Conservation (phyloP, 495 filamentous ascomycete genomes). For the Neurospora sublineolata region DNA sequence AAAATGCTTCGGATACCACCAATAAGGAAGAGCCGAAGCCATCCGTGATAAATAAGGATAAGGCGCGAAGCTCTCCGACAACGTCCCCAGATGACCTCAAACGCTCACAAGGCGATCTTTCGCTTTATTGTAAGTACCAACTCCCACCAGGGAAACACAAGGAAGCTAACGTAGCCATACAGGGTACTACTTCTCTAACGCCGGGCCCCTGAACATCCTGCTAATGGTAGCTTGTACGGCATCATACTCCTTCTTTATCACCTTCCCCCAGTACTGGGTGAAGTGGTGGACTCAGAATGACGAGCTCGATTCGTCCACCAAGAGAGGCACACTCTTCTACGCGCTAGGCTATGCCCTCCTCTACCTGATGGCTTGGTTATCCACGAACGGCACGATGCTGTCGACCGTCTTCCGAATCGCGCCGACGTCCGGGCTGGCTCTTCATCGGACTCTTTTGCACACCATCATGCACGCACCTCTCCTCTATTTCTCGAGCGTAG, state of each 20-base stretch:
- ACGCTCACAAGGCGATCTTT: constrained; percentile 9
- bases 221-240: constrained; percentile 26
- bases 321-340: constrained; percentile 12
- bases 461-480: constrained; percentile 9
- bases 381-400: constrained; percentile 18
- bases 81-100: not conserved
- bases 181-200: constrained; percentile 46
- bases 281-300: constrained; percentile 25
- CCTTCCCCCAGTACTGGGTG: constrained; percentile 29
- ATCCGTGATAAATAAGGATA: not conserved
- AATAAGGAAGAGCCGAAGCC: not conserved
- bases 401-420: constrained; percentile 3
- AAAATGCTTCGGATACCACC: not conserved
- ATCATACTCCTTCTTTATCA: constrained; percentile 25
- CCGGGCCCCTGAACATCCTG: constrained; percentile 36
- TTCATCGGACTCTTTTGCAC: constrained; percentile 13
- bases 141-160: not conserved
- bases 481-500: constrained; percentile 3
- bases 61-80: not conserved
- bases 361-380: constrained; percentile 19
- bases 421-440: constrained; percentile 5
- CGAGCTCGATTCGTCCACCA: not conserved
- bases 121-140: constrained; percentile 13
- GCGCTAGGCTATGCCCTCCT: constrained; percentile 20
- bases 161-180: not conserved